Evolutionary conservation across 805 yeast genomes (phyloP).

Genomic region (Candida fluviatilis): DNA sequence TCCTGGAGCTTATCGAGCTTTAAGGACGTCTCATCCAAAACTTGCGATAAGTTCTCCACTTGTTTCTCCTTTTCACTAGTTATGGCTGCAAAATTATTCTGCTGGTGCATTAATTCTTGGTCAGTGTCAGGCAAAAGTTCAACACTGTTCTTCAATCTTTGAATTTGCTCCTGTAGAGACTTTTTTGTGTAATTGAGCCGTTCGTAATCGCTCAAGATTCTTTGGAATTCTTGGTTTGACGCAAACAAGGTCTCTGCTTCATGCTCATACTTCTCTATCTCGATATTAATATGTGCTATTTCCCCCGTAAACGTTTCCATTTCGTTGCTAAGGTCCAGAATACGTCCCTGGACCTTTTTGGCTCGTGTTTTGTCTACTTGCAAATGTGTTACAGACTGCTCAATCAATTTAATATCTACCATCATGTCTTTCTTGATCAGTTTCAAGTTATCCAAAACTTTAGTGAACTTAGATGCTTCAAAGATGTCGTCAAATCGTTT

Average conservation of each 20-base stretch:
- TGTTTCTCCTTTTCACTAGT: slow-evolving; percentile 14
- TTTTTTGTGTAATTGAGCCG: slow-evolving; percentile 46
- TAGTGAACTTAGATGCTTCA: slow-evolving; percentile 90
- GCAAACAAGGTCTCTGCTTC: slow-evolving; percentile 64
- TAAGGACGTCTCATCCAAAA: slow-evolving; percentile 1
- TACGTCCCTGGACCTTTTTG: slow-evolving; percentile 46
- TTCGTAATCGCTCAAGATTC: slow-evolving; percentile 59
- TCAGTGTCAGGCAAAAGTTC: slow-evolving; percentile 40
- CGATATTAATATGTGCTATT: slow-evolving; percentile 43
- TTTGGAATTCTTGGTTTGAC: slow-evolving; percentile 78
- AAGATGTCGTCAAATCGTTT: slow-evolving; percentile 95
- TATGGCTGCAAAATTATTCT: slow-evolving; percentile 24
- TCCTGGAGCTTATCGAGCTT: slow-evolving; percentile 14
- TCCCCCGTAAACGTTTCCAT: slow-evolving; percentile 44
- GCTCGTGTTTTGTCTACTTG: slow-evolving; percentile 73
- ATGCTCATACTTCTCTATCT: slow-evolving; percentile 50
- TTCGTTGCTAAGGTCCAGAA: slow-evolving; percentile 39
- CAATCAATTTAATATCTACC: slow-evolving; percentile 67
- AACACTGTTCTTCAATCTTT: slow-evolving; percentile 45
- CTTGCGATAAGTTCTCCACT: slow-evolving; percentile 7
- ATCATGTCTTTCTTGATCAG: slow-evolving; percentile 71
- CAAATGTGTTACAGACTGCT: slow-evolving; percentile 75
- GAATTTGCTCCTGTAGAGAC: slow-evolving; percentile 47
- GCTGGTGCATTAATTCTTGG: slow-evolving; percentile 24
- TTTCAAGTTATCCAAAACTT: slow-evolving; percentile 79